Evolutionary conservation across 1,139 yeast species (phyloP), one percentile per base, ranked within the genome.

Genomic region (Saccharomyces hybrid): DNA sequence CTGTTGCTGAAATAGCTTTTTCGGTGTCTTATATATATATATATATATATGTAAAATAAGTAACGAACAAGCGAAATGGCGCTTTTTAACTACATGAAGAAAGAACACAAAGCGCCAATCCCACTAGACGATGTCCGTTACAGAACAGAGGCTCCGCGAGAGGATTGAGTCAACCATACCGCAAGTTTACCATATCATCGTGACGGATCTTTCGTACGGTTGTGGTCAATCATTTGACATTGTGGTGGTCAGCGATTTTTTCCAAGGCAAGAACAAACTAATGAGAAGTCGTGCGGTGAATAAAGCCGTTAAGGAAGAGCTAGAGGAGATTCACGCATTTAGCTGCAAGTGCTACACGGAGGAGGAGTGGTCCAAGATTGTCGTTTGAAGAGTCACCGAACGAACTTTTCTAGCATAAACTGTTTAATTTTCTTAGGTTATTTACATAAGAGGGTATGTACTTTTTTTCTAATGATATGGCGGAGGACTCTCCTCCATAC

Each of bases 241-340:
- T 44, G 80, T 88, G 2, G 91, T 95, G 27, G 97, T 93, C 16
- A 84, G 93, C n/a, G 77, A 78, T 46, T 63, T 78, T 44, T 93
- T 93, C 70, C 72, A 77, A 58, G 95, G 95, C 29, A 88, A 90
- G 73, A 89, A 89, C 72, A 88, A 88, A 69, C 76, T 93, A 55
- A 81, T 84, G 76, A 81, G 99, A 67, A 96, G 90, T 64, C 77
- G 98, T 59, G 67, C 90, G 62, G 97, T 95, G 50, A 93, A 95
- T 70, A 76, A 72, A 44, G 83, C 88, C 0, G 76, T 93, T 58
- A 84, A 84, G 65, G 89, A 85, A 16, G 97, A 91, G 68, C 88
- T 93, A 47, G 85, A 88, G 0, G 73, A 78, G 5, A 90, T 93
- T 48, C 99, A 93, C 72, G 99, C 99, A 0, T 95, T 93, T 69